Evolutionary conservation across 257 asterid genomes (phyloP).

Genomic region (Nemophila menziesii): DNA sequence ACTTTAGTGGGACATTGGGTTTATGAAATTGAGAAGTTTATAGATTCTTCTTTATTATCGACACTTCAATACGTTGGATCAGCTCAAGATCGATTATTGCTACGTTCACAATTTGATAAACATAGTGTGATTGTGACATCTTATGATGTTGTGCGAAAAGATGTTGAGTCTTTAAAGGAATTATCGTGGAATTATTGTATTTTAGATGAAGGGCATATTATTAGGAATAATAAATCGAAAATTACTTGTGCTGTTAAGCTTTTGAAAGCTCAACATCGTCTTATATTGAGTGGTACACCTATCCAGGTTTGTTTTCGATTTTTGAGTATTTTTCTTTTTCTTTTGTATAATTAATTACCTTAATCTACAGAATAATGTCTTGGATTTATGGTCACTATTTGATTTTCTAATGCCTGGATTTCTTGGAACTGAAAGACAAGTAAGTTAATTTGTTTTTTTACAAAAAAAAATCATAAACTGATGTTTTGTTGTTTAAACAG

Average conservation of each 20-base stretch:
- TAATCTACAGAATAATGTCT: constrained; percentile 83
- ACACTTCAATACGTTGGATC: constrained; percentile 94
- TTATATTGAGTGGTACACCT: constrained; percentile 95
- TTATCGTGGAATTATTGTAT: constrained; percentile 88
- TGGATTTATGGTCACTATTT: constrained; percentile 98
- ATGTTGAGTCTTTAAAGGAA: constrained; percentile 61
- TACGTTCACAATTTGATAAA: constrained; percentile 56
- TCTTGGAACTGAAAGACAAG: constrained; percentile 99
- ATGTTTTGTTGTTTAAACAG: constrained; percentile 33
- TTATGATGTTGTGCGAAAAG: constrained; percentile 93
- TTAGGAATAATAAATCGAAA: constrained; percentile 86
- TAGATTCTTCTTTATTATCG: constrained; percentile 76
- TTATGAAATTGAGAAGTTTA: constrained; percentile 95
- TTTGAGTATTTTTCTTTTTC: neutral
- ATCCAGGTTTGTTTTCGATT: constrained; percentile 58
- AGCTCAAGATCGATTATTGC: constrained; percentile 70
- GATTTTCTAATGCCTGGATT: constrained; percentile 99
- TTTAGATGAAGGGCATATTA: constrained; percentile 94
- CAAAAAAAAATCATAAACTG: neutral
- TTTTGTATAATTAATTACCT: constrained; percentile 17
- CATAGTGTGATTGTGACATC: constrained; percentile 82
- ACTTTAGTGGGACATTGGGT: constrained; percentile 99
- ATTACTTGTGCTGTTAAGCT: constrained; percentile 90
- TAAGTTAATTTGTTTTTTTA: constrained; percentile 22
- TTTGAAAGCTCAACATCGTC: constrained; percentile 91